Evolutionary conservation across 441 rosid species (phyloP), one percentile per base, ranked within the genome.

Genomic region (Erysimum pusillum): DNA sequence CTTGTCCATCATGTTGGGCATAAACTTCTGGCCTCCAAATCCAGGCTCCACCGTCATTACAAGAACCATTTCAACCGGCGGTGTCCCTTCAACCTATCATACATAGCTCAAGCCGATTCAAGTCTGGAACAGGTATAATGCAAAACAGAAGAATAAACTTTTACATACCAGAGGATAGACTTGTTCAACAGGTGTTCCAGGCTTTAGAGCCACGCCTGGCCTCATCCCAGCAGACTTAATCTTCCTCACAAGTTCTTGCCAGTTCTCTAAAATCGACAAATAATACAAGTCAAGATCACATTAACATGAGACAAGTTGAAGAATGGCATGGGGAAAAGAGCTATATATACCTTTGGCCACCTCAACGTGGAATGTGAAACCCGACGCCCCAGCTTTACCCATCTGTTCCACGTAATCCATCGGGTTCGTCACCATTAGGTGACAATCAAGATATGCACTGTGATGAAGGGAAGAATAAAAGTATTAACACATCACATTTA

Each of bases 1-100:
- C 93, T 91, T 94, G 42, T 91, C 93, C 98, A 94, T 92, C 86
- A 76, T 94, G 39, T 70, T 85, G 38, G 89, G 94, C 94, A 94
- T 92, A 86, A 94, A 94, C 81, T 91, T 91, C 76, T 92, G 97
- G 45, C 99, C 99, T 9, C 98, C 98, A 79, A 92, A 92, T 64
- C 97, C 96, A 80, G 98, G 98, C 75, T 92, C 97, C 17, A 92
- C 97, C 2, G 97, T 95, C 99, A 95, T 92, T 68, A 95, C 96
- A 70, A 92, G 99, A 76, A 95, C 99, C 94, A 92, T 84, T 74
- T 95, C 98, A 46, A 92, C 97, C 0, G 92, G 91, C 82, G 83
- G 78, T 85, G 81, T 79, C 67, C 87, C 84, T 70, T 92, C 91
- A 18, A 92, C 82, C 98, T 94, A 75, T 32, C 53, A 42, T 17